A percentile compares a stretch with the other conserved stretches of the same genome.
Evolutionary conservation across 1,284 basidiomycete species (phyloP).

Genomic region (Gomphus bonarii): DNA sequence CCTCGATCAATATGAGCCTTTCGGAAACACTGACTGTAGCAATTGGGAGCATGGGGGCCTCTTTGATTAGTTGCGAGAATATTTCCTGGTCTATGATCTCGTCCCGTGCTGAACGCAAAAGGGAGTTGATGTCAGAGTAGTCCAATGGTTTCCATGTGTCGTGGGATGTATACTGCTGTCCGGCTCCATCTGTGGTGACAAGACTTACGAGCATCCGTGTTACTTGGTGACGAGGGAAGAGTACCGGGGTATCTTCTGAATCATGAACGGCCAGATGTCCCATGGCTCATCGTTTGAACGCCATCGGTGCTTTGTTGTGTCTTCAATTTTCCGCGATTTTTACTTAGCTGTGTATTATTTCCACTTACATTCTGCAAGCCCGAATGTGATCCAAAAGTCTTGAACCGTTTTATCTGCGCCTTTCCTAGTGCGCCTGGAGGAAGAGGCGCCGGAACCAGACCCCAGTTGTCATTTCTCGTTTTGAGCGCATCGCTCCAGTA

Average conservation of each 20-base stretch:
- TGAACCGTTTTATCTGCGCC: constrained; percentile 67
- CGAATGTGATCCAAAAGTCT: constrained; percentile 69
- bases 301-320: constrained; percentile 38
- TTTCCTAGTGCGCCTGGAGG: constrained; percentile 58
- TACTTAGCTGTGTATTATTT: constrained; percentile 8
- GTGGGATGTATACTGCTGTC: constrained; percentile 24
- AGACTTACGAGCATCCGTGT: constrained; percentile 51
- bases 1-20: constrained; percentile 60
- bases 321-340: constrained; percentile 8
- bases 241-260: constrained; percentile 30
- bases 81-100: constrained; percentile 73
- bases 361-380: constrained; percentile 63
- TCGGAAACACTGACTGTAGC: constrained; percentile 69
- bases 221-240: constrained; percentile 52
- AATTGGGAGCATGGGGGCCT: constrained; percentile 60
- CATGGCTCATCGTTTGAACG: constrained; percentile 53
- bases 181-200: constrained; percentile 24
- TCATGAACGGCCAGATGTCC: constrained; percentile 51
- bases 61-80: constrained; percentile 57
- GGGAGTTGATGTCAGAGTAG: constrained; percentile 33
- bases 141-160: constrained; percentile 28
- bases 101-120: constrained; percentile 48
- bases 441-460: constrained; percentile 62
- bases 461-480: constrained; percentile 66
- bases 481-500: constrained; percentile 74